Evolutionary conservation across 2,329 filamentous ascomycete genomes (phyloP).

Genomic region (Endoconidiophora laricicola): DNA sequence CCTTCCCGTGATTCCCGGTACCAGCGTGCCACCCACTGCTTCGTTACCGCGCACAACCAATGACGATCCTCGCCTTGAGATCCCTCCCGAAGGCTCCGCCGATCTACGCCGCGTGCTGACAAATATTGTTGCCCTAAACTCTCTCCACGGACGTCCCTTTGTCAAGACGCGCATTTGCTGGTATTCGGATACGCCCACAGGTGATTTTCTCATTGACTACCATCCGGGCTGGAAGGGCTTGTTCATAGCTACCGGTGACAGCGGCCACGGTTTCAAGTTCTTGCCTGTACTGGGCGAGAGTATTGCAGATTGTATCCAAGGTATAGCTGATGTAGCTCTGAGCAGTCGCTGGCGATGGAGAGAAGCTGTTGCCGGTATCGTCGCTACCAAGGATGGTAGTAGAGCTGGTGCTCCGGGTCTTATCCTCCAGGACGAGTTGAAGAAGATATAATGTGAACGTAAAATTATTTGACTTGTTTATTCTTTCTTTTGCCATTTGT

Average conservation of each 20-base stretch:
- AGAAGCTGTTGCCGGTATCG: constrained; percentile 18
- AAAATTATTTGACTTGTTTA: neutral
- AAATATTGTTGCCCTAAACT: constrained; percentile 34
- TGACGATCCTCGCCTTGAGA: constrained; percentile 26
- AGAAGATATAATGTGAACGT: constrained; percentile 8
- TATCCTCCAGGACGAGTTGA: constrained; percentile 22
- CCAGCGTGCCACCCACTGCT: constrained; percentile 13
- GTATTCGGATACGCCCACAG: constrained; percentile 59
- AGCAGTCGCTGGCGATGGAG: constrained; percentile 47
- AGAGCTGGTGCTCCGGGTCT: constrained; percentile 26
- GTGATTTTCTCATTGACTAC: constrained; percentile 54
- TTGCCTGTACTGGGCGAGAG: constrained; percentile 48
- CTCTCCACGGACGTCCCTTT: constrained; percentile 43
- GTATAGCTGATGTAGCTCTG: constrained; percentile 32
- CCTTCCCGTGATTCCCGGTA: constrained; percentile 19
- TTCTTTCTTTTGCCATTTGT: too few species aligned
- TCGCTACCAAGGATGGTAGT: constrained; percentile 28
- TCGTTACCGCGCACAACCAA: constrained; percentile 23
- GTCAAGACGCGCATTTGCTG: constrained; percentile 49
- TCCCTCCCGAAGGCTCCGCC: constrained; percentile 43
- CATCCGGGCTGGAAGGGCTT: constrained; percentile 44
- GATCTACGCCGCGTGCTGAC: constrained; percentile 44
- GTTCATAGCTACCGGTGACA: constrained; percentile 46
- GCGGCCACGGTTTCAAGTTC: constrained; percentile 54
- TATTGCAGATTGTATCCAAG: constrained; percentile 37